Conservation (phyloP, 2,329 filamentous ascomycete genomes). For the Fusarium longipes region DNA sequence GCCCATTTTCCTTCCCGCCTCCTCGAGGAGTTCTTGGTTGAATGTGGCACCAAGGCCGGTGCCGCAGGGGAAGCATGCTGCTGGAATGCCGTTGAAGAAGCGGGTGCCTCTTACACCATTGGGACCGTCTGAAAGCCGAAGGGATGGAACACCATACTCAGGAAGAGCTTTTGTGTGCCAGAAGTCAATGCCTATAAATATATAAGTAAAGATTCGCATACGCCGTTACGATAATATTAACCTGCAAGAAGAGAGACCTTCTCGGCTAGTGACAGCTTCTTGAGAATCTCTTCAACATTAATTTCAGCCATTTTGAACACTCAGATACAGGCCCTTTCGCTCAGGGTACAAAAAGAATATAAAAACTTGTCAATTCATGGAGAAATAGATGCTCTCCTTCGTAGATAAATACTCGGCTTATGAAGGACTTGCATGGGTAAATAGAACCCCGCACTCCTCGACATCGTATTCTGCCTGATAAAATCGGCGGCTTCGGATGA, state of each 20-base stretch:
- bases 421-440: slow-evolving; percentile 25
- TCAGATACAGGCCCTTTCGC: background rate
- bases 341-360: background rate
- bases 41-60: slow-evolving; percentile 69
- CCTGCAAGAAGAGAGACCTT: slow-evolving; percentile 66
- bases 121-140: slow-evolving; percentile 75
- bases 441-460: slow-evolving; percentile 33
- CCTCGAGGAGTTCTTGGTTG: slow-evolving; percentile 63
- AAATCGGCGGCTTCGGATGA: slow-evolving; percentile 10
- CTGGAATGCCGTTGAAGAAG: slow-evolving; percentile 72
- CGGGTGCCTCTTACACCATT: slow-evolving; percentile 75
- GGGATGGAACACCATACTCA: slow-evolving; percentile 69
- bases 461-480: slow-evolving; percentile 34
- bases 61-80: slow-evolving; percentile 71
- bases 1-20: slow-evolving; percentile 63
- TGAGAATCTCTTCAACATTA: slow-evolving; percentile 64
- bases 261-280: slow-evolving; percentile 64
- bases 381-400: background rate
- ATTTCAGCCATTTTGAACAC: slow-evolving; percentile 59
- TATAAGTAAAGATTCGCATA: background rate
- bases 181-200: slow-evolving; percentile 67
- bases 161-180: slow-evolving; percentile 75
- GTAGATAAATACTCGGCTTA: slow-evolving; percentile 2
- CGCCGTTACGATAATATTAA: slow-evolving; percentile 39
- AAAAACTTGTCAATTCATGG: slow-evolving; percentile 20